Evolutionary conservation across 192 early-diverging fungal species (phyloP).

Genomic region (Entomortierella chlamydospora): DNA sequence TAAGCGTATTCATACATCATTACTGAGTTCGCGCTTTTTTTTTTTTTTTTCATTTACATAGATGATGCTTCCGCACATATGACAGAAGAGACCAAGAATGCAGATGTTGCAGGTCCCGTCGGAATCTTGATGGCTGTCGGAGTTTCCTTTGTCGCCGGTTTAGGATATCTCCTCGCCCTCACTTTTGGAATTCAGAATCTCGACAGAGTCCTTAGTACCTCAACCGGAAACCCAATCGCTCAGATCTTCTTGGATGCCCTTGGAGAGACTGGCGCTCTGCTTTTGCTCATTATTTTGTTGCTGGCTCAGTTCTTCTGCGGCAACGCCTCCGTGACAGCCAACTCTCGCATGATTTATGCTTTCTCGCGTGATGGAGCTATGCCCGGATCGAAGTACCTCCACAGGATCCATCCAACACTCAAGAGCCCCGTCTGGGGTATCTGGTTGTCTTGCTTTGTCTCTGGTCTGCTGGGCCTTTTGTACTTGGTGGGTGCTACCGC

Average conservation of each 20-base stretch:
- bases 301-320: slow-evolving; percentile 59
- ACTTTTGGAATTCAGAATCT: slow-evolving; percentile 61
- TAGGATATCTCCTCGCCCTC: slow-evolving; percentile 53
- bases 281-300: slow-evolving; percentile 55
- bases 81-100: slow-evolving; percentile 61
- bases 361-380: slow-evolving; percentile 63
- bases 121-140: slow-evolving; percentile 59
- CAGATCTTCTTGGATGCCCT: slow-evolving; percentile 54
- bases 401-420: slow-evolving; percentile 47
- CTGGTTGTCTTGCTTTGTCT: slow-evolving; percentile 42
- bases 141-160: slow-evolving; percentile 56
- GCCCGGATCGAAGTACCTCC: slow-evolving; percentile 56
- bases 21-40: no score
- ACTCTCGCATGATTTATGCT: slow-evolving; percentile 60
- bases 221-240: slow-evolving; percentile 49
- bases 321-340: slow-evolving; percentile 54
- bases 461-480: slow-evolving; percentile 54
- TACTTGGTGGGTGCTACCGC: slow-evolving; percentile 48
- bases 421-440: slow-evolving; percentile 54
- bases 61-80: slow-evolving; percentile 60
- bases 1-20: no score
- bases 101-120: slow-evolving; percentile 58
- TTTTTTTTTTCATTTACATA: not conserved
- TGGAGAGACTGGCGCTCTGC: slow-evolving; percentile 35
- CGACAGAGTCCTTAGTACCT: slow-evolving; percentile 36